Base-by-base conservation (phyloP, 805 yeast genomes). In the Pichia ethanolica region DNA sequence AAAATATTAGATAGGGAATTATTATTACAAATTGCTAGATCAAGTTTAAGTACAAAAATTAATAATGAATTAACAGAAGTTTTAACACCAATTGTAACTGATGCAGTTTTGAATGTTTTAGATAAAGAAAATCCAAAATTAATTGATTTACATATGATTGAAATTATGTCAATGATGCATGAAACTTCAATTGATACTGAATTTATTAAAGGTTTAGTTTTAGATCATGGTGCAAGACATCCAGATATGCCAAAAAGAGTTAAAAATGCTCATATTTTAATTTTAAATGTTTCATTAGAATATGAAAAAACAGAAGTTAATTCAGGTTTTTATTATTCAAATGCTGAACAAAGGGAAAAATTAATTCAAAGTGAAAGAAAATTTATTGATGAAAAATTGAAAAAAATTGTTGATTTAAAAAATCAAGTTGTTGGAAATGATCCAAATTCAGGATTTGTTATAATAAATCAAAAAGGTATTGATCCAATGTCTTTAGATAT, bases 201-300 rank as follows among this genome's bases (percentile, higher is more conserved):
- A 60, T 80, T 93, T 52, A 74, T 93, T 56, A 82, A 78, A 59
- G 99, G 99, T 42, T 77, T 93, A 58, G 99, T 93, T 36, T 75
- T 93, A 56, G 99, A 93, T 67, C 99, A 93, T 66, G 99, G 99
- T 57, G 97, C 97, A 14, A 81, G 99, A 66, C 99, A 93, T 73
- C 99, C 99, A 42, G 99, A 93, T 69, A 93, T 93, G 99, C 99
- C 99, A 51, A 86, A 82, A 56, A 71, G 82, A 48, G 83, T 93
- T 20, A 78, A 79, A 55, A 88, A 93, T 66, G 97, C 97, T 2
- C 73, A 79, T 61, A 82, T 93, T 35, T 75, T 93, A 63, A 93
- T 88, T 47, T 77, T 93, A 59, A 93, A 93, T 66, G 99, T 93
- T 42, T 87, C 96, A 6, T 73, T 93, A 59, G 99, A 93, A 69